phyloP scores from a whole-genome alignment of 169 alveolate genomes.

The Eimeria acervulina region DNA sequence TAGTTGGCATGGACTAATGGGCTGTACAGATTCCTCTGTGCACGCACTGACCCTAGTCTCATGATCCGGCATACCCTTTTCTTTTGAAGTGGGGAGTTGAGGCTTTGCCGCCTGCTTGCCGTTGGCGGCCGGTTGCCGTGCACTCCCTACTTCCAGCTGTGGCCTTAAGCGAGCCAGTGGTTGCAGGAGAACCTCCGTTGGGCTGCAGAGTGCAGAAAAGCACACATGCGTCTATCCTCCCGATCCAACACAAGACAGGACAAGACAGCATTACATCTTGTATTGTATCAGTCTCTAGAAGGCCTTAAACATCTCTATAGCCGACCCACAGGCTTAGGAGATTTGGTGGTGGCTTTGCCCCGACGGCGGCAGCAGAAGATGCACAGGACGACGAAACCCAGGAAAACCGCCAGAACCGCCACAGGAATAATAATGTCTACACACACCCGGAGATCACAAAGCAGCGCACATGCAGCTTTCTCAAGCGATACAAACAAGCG shows the following conservation, averaged over 20 bases:
- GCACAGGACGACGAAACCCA: constrained; percentile 12
- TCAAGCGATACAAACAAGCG: neutral
- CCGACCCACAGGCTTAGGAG: neutral
- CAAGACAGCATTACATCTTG: neutral
- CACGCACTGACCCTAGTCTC: neutral
- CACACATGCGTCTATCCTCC: neutral
- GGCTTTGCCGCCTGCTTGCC: neutral
- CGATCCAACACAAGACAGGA: no score
- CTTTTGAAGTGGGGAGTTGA: neutral
- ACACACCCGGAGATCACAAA: neutral
- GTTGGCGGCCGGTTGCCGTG: neutral
- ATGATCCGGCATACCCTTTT: constrained; percentile 3
- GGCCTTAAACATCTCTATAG: neutral
- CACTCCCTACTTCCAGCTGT: neutral
- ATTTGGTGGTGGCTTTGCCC: neutral
- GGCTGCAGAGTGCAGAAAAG: neutral
- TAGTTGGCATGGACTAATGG: neutral
- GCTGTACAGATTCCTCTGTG: neutral
- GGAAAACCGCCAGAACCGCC: neutral
- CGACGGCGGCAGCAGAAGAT: constrained; percentile 55
- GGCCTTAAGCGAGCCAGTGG: neutral
- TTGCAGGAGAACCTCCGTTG: neutral
- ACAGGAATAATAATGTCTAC: neutral
- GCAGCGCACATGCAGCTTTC: neutral
- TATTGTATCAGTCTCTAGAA: no score